Conservation (phyloP, 352 stramenopile genomes). For the Globisporangium solare region DNA sequence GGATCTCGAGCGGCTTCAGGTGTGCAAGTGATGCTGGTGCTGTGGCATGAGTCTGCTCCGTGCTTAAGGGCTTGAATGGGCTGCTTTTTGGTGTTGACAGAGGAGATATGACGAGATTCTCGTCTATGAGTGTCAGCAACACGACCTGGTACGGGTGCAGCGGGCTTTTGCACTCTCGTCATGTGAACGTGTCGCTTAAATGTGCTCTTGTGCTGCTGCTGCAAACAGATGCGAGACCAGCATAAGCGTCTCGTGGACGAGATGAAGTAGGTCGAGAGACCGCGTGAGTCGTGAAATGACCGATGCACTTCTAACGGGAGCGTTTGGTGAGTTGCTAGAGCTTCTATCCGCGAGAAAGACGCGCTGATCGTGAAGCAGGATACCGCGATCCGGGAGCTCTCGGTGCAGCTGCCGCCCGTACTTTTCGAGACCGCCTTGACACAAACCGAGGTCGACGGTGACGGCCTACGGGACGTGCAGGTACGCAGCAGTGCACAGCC, state of each 20-base stretch:
- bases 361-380: slow-evolving; percentile 38
- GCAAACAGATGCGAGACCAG: slow-evolving; percentile 29
- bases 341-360: slow-evolving; percentile 47
- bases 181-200: neutral
- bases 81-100: slow-evolving; percentile 14
- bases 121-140: slow-evolving; percentile 31
- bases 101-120: slow-evolving; percentile 43
- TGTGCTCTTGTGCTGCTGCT: neutral
- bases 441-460: slow-evolving; percentile 65
- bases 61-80: neutral
- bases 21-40: slow-evolving; percentile 2
- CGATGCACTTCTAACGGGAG: neutral
- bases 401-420: slow-evolving; percentile 19
- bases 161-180: neutral
- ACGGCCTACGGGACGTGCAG: slow-evolving; percentile 68
- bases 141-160: slow-evolving; percentile 32
- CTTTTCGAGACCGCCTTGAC: slow-evolving; percentile 20
- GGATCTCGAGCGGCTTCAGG: slow-evolving; percentile 33
- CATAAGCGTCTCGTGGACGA: slow-evolving; percentile 49
- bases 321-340: slow-evolving; percentile 10
- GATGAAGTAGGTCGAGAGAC: slow-evolving; percentile 31
- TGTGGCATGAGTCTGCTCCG: neutral
- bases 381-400: slow-evolving; percentile 37
- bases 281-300: no score
- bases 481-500: slow-evolving; percentile 13